A percentile compares a stretch with the other conserved stretches of the same genome.
These are phyloP conservation scores for Chaetothyriales sp. DNA, from an alignment of 2,329 filamentous ascomycete genomes.

Conservation along the genomic window DNA sequence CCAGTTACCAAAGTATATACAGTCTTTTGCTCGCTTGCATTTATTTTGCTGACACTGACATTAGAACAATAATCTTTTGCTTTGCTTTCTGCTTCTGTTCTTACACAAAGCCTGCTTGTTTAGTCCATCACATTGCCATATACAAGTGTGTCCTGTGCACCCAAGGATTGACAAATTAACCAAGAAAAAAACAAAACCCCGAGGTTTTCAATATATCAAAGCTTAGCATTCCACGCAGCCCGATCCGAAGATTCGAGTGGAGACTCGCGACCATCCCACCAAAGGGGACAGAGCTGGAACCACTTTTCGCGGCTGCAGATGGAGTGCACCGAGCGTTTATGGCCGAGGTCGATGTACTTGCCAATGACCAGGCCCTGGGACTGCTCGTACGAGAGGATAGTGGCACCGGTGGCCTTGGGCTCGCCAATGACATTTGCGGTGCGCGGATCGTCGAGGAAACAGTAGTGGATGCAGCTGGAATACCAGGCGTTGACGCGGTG, in stretches of 20 bases:
- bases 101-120: too few relatives aligned
- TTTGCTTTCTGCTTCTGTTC: too few relatives aligned
- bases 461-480: constrained; percentile 43
- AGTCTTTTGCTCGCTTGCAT: too few relatives aligned
- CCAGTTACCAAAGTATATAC: too few relatives aligned
- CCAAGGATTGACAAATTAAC: too few relatives aligned
- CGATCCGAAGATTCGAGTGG: constrained; percentile 32
- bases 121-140: too few relatives aligned
- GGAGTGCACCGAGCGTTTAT: constrained; percentile 55
- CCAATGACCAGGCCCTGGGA: constrained; percentile 58
- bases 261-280: constrained; percentile 33
- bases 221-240: constrained; percentile 33
- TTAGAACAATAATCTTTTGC: too few relatives aligned
- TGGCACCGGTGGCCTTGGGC: constrained; percentile 54
- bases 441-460: constrained; percentile 43
- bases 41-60: too few relatives aligned
- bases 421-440: constrained; percentile 44
- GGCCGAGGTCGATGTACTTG: constrained; percentile 56
- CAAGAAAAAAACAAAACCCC: too few relatives aligned
- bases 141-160: too few relatives aligned
- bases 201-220: constrained; percentile 18
- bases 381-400: constrained; percentile 59
- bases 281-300: constrained; percentile 44
- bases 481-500: constrained; percentile 45
- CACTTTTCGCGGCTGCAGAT: constrained; percentile 51